Evolutionary conservation across 1,139 yeast species (phyloP).

Genomic region (Scheffersomyces titani): DNA sequence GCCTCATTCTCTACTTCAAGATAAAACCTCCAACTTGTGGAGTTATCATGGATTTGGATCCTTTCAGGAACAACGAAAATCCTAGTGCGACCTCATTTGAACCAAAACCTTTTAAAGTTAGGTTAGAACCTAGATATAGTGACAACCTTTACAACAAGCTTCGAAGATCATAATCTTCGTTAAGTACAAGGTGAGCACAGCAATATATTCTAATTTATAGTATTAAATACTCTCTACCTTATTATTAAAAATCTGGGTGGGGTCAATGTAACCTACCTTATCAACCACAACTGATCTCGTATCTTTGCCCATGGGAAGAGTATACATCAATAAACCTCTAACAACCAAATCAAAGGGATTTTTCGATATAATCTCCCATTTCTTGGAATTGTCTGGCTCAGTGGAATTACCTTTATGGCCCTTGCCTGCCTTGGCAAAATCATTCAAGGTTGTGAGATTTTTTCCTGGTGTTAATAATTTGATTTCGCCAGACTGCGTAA

Average conservation of each 20-base stretch:
- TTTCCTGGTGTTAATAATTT: conserved; percentile 76
- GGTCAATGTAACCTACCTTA: conserved; percentile 60
- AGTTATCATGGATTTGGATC: conserved; percentile 45
- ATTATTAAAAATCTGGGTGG: conserved; percentile 23
- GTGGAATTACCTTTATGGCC: conserved; percentile 5
- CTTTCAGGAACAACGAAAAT: conserved; percentile 46
- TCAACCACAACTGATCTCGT: conserved; percentile 63
- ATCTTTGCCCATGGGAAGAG: conserved; percentile 62
- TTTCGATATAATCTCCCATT: conserved; percentile 76
- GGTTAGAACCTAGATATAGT: conserved; percentile 17
- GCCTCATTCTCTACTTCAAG: conserved; percentile 35
- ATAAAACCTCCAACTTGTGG: conserved; percentile 41
- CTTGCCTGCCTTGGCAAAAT: conserved; percentile 16
- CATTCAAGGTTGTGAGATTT: conserved; percentile 45
- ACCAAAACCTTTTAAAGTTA: conserved; percentile 47
- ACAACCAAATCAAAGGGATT: conserved; percentile 86
- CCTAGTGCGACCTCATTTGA: conserved; percentile 64
- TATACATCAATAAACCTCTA: conserved; percentile 79
- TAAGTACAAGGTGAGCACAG: background rate
- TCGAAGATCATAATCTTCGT: background rate
- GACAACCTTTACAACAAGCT: conserved; percentile 9
- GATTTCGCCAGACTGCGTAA: conserved; percentile 64
- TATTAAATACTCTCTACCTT: background rate
- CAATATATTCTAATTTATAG: background rate
- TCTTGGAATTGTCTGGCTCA: conserved; percentile 44